These are phyloP conservation scores for Mucor sp. DNA, from an alignment of 371 early-diverging fungal genomes.

Conservation along the genomic window DNA sequence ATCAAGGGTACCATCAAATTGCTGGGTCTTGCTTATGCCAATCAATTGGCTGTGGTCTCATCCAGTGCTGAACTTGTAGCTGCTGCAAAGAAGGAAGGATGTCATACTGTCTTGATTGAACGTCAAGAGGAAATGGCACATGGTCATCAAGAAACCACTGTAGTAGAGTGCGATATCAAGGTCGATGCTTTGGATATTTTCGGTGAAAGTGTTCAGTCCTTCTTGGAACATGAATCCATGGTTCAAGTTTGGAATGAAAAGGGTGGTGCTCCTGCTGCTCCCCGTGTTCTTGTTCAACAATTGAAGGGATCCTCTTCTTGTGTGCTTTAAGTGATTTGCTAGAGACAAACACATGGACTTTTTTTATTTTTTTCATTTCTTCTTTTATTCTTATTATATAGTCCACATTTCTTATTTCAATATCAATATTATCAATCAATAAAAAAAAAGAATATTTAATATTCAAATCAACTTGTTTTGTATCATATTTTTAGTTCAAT, in stretches of 20 bases:
- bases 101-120: conserved; percentile 34
- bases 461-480: neutral
- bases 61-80: conserved; percentile 23
- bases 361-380: no score
- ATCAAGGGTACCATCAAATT: conserved; percentile 24
- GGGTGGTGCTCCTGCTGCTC: conserved; percentile 14
- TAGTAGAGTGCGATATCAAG: conserved; percentile 30
- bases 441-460: neutral
- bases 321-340: neutral
- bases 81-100: conserved; percentile 34
- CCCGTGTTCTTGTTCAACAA: conserved; percentile 19
- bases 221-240: conserved; percentile 38
- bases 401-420: neutral
- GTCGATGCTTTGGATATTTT: conserved; percentile 44
- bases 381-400: no score
- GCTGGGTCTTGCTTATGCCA: conserved; percentile 29
- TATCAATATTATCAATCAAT: neutral
- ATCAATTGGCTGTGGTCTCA: conserved; percentile 41
- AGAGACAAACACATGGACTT: neutral
- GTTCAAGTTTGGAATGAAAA: conserved; percentile 22
- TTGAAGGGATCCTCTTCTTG: conserved; percentile 5
- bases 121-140: conserved; percentile 21
- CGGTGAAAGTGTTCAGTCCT: conserved; percentile 46
- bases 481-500: no score
- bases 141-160: neutral